Evolutionary conservation across 345 rosid species (phyloP), one percentile per base, ranked within the genome.

Genomic region (Gossypium raimondii): DNA sequence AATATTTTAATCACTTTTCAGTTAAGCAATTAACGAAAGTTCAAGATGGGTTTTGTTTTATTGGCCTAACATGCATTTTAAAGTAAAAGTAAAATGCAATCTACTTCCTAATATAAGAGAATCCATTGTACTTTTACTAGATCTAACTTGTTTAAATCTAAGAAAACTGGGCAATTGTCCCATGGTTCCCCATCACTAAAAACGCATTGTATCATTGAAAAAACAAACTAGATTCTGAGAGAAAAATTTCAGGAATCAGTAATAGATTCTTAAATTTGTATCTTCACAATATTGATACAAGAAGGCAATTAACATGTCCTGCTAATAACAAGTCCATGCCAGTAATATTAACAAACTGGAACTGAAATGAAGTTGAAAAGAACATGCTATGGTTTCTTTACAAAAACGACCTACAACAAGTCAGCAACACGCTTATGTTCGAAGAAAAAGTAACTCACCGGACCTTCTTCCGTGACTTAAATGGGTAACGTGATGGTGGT

Each of bases 401-500:
- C 80, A 76, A 29, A 29, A 29, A 29, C 34, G 34, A 29, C 34
- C 34, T 29, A 29, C 34, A 29, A 29, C 1, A 29, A 29, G 34
- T 29, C 34, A 29, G 34, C 34, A 29, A 29, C 34, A 29, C 34
- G 34, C 34, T 29, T 29, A 29, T 29, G 34, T 29, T 29, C 5
- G 34, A 29, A 29, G 38, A 51, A 34, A 16, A 38, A 18, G 11
- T 29, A 73, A 73, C 81, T 80, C 85, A 81, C 78, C 76, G 64
- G 66, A 59, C 75, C 78, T 83, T 83, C 82, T 85, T 82, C 60
- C 81, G 84, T 3, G 89, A 78, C 81, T 87, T 89, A 45, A 69
- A 81, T 24, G 85, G 87, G 76, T 84, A 82, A 0, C 83, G 83
- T 0, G 88, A 82, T 14, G 92, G 98, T 0, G 94, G 93, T 18